A percentile compares a stretch with the other conserved stretches of the same genome.
phyloP scores from a whole-genome alignment of 1,284 basidiomycete genomes.

The Sporisorium graminicola region DNA sequence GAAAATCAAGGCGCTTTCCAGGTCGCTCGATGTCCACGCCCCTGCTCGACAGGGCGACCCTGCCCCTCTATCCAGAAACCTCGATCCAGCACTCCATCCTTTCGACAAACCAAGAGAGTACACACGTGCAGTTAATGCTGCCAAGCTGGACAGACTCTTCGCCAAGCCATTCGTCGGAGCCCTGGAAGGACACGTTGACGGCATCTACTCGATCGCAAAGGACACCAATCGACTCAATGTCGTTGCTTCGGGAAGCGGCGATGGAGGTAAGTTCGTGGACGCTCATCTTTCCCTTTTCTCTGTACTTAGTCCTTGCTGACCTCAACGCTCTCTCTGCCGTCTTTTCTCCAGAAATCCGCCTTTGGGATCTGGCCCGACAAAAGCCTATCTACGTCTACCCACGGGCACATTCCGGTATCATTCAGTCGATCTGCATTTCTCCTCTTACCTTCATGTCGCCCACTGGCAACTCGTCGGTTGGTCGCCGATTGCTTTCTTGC shows the following conservation, averaged over 20 bases:
- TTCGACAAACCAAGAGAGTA: constrained; percentile 93
- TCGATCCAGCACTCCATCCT: constrained; percentile 93
- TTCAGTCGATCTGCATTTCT: constrained; percentile 80
- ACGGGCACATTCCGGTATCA: constrained; percentile 90
- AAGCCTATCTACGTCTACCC: constrained; percentile 79
- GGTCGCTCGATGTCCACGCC: constrained; percentile 81
- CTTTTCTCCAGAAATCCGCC: constrained; percentile 77
- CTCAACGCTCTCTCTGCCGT: not conserved
- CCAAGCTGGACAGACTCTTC: constrained; percentile 96
- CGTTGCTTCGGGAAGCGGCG: constrained; percentile 94
- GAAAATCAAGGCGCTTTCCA: constrained; percentile 90
- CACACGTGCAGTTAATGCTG: constrained; percentile 91
- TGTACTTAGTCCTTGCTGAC: not conserved
- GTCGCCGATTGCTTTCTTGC: constrained; percentile 83
- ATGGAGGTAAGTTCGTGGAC: constrained; percentile 75
- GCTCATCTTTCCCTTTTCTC: not conserved
- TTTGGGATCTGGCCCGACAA: constrained; percentile 85
- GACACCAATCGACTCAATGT: constrained; percentile 83
- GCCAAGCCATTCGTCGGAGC: constrained; percentile 93
- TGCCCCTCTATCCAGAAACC: constrained; percentile 88
- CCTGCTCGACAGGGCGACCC: constrained; percentile 78
- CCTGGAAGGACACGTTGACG: constrained; percentile 93
- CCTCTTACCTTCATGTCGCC: constrained; percentile 73
- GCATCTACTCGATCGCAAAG: constrained; percentile 87
- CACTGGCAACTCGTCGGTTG: constrained; percentile 54